phyloP scores from a whole-genome alignment of 352 stramenopile species.

The Phytophthora litchii region DNA sequence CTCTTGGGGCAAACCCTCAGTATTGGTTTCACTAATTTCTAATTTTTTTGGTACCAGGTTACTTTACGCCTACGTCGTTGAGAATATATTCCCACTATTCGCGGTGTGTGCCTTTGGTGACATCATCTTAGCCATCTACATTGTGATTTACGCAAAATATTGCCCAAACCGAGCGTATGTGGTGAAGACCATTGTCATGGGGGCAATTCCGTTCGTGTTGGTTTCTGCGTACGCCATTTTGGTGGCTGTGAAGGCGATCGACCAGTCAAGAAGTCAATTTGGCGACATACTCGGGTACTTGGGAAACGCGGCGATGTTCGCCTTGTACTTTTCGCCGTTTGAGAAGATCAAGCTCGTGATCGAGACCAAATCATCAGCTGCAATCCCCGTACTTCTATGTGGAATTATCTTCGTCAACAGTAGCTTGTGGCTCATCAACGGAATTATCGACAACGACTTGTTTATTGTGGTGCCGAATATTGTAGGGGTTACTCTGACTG shows the following conservation, averaged over 20 bases:
- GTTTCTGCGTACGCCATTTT: slow-evolving; percentile 30
- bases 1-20: not conserved
- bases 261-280: slow-evolving; percentile 29
- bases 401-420: slow-evolving; percentile 55
- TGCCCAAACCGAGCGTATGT: slow-evolving; percentile 28
- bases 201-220: slow-evolving; percentile 8
- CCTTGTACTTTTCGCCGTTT: slow-evolving; percentile 36
- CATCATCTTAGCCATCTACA: slow-evolving; percentile 20
- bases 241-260: slow-evolving; percentile 15
- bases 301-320: slow-evolving; percentile 26
- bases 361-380: slow-evolving; percentile 34
- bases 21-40: not conserved
- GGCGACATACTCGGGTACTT: slow-evolving; percentile 29
- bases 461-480: slow-evolving; percentile 54
- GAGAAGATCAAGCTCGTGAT: slow-evolving; percentile 37
- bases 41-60: slow-evolving; percentile 17
- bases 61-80: slow-evolving; percentile 30
- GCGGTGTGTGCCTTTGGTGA: slow-evolving; percentile 35
- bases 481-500: slow-evolving; percentile 38
- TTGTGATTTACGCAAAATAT: slow-evolving; percentile 31
- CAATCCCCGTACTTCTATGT: slow-evolving; percentile 61
- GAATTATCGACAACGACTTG: slow-evolving; percentile 46
- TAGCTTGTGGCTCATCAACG: slow-evolving; percentile 57
- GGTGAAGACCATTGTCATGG: slow-evolving; percentile 8
- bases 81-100: slow-evolving; percentile 38